Conservation (phyloP, 306 rosid species). For the Glycine soja region DNA sequence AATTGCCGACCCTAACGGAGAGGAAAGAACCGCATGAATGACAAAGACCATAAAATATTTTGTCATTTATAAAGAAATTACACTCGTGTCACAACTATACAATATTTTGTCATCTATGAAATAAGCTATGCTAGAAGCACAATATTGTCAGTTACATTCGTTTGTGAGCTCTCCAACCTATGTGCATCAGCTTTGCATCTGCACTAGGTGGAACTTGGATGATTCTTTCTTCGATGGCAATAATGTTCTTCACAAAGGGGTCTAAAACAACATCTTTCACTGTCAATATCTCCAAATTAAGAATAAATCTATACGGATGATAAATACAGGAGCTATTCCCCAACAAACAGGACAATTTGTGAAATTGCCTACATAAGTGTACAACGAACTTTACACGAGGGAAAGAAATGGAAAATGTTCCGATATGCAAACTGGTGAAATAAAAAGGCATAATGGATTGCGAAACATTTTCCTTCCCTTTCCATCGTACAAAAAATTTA, state of each 20-base stretch:
- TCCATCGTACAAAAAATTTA: conserved; percentile 52
- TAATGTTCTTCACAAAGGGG: conserved; percentile 13
- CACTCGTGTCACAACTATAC: conserved; percentile 34
- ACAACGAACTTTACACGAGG: conserved; percentile 51
- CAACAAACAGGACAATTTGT: conserved; percentile 38
- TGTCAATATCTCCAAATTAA: conserved; percentile 38
- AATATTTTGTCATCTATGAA: conserved; percentile 22
- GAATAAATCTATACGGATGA: conserved; percentile 32
- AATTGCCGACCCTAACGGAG: neutral
- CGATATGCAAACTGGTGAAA: conserved; percentile 18
- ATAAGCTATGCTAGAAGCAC: conserved; percentile 13
- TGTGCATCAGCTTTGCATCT: conserved; percentile 45
- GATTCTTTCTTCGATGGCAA: conserved; percentile 30
- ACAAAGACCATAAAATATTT: too few species aligned
- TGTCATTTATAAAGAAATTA: conserved; percentile 38
- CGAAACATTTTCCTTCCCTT: conserved; percentile 64
- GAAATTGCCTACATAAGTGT: conserved; percentile 33
- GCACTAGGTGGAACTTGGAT: neutral
- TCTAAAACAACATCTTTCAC: conserved; percentile 32
- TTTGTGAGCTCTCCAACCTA: conserved; percentile 42
- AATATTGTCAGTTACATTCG: neutral
- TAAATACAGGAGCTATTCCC: conserved; percentile 42
- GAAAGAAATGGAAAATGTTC: conserved; percentile 71
- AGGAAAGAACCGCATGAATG: too few species aligned
- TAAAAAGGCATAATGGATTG: conserved; percentile 39